Conservation (phyloP, 768 basidiomycete genomes). For the Pulveroboletus frians region DNA sequence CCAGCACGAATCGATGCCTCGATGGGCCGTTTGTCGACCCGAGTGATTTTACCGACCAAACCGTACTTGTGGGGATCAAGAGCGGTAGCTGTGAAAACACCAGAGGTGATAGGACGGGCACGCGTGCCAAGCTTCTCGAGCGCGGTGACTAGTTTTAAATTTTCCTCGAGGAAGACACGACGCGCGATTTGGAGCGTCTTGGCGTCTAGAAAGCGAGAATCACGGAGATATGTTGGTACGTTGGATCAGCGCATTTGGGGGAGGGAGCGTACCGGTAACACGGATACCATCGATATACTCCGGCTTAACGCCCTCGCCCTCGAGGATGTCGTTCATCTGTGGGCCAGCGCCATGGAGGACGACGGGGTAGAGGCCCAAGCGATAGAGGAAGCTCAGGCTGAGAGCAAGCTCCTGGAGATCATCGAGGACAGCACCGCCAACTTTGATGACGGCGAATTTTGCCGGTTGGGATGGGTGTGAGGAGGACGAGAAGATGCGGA, state of each 20-base stretch:
- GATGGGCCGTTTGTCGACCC: constrained; percentile 91
- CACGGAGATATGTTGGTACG: not conserved
- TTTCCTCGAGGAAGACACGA: constrained; percentile 95
- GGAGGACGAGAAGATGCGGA: constrained; percentile 95
- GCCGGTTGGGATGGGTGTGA: constrained; percentile 85
- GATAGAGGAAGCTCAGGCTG: constrained; percentile 93
- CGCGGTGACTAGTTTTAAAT: constrained; percentile 88
- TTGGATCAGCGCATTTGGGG: not conserved
- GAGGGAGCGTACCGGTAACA: constrained; percentile 68
- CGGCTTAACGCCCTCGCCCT: constrained; percentile 86
- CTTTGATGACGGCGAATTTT: constrained; percentile 96
- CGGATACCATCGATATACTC: constrained; percentile 98
- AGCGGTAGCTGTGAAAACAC: constrained; percentile 96
- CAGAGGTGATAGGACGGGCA: constrained; percentile 95
- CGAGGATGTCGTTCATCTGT: constrained; percentile 90
- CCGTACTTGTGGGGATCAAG: constrained; percentile 94
- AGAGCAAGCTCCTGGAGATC: constrained; percentile 91
- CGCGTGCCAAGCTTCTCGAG: constrained; percentile 94
- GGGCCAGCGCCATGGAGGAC: constrained; percentile 96
- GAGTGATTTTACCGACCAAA: constrained; percentile 92
- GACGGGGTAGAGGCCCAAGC: constrained; percentile 96
- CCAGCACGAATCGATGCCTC: constrained; percentile 97
- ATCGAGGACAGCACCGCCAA: constrained; percentile 92
- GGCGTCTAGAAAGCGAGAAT: constrained; percentile 51
- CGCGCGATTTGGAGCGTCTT: constrained; percentile 94